phyloP scores from a whole-genome alignment of 2,329 filamentous ascomycete species.

The Didymella keratinophila region DNA sequence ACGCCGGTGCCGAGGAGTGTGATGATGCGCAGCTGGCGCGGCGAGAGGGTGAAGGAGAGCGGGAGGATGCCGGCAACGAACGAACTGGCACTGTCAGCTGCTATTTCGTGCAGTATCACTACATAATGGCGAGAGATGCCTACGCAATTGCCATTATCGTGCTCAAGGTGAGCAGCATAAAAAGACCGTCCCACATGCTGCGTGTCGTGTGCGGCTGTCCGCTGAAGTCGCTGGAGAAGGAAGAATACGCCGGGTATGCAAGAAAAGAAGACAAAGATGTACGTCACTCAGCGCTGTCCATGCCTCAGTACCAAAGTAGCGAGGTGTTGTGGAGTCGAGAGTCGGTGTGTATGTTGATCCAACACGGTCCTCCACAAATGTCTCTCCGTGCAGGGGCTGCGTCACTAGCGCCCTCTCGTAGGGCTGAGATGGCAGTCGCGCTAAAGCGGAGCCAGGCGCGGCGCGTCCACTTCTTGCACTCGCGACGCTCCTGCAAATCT shows the following conservation, averaged over 20 bases:
- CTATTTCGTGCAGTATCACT: not conserved
- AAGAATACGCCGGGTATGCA: conserved; percentile 27
- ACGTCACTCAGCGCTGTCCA: conserved; percentile 30
- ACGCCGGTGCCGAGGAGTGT: conserved; percentile 94
- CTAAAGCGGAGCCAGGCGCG: conserved; percentile 21
- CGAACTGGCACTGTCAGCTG: conserved; percentile 66
- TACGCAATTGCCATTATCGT: conserved; percentile 71
- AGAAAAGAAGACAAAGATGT: conserved; percentile 15
- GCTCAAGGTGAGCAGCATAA: conserved; percentile 71
- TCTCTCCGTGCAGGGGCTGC: conserved; percentile 18
- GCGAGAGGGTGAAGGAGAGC: conserved; percentile 84
- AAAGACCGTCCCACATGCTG: conserved; percentile 67
- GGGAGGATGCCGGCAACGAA: conserved; percentile 93
- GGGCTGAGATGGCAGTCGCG: conserved; percentile 34
- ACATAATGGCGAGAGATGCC: conserved; percentile 34
- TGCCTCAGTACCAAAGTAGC: conserved; percentile 16
- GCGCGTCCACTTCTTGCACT: conserved; percentile 23
- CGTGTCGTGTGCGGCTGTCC: conserved; percentile 24
- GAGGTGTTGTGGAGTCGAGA: conserved; percentile 9
- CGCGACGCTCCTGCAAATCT: conserved; percentile 20
- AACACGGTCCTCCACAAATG: conserved; percentile 20
- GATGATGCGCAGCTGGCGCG: conserved; percentile 85
- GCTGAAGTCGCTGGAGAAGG: conserved; percentile 20
- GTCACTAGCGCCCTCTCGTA: conserved; percentile 23
- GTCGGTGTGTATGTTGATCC: conserved; percentile 16